These are phyloP conservation scores for Plantago coronopus DNA, from an alignment of 305 asterid species.

Conservation along the genomic window DNA sequence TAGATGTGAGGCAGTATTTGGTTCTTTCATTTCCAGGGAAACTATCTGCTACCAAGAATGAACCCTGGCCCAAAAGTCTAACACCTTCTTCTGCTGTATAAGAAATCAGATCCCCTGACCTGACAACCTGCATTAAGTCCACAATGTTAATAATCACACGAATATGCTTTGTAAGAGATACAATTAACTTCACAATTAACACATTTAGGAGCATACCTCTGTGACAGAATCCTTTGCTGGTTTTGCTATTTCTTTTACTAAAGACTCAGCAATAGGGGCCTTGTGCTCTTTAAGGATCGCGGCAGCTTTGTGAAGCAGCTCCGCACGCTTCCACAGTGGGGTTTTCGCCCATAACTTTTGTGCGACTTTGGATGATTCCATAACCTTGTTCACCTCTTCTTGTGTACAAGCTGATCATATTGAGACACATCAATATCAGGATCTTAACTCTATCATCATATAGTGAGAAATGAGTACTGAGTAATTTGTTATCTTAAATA, in stretches of 20 bases:
- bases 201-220: constrained; percentile 47
- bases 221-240: constrained; percentile 91
- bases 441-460: too few relatives aligned
- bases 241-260: constrained; percentile 88
- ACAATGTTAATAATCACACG: constrained; percentile 9
- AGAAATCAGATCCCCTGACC: constrained; percentile 89
- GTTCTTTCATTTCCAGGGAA: constrained; percentile 93
- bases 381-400: constrained; percentile 86
- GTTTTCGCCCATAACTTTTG: constrained; percentile 92
- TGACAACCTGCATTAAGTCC: constrained; percentile 59
- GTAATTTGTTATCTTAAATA: too few relatives aligned
- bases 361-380: constrained; percentile 69
- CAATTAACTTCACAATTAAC: not conserved
- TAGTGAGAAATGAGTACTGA: too few relatives aligned
- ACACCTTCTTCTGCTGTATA: constrained; percentile 96
- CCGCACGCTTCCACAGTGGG: constrained; percentile 94
- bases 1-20: constrained; percentile 82
- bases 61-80: constrained; percentile 73
- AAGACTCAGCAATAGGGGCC: constrained; percentile 87
- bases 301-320: constrained; percentile 95
- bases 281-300: constrained; percentile 86
- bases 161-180: not conserved
- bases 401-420: constrained; percentile 73
- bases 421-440: not conserved
- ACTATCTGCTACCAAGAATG: constrained; percentile 80